Evolutionary conservation across 352 stramenopile species (phyloP).

Genomic region (Phytopythium chamaehyphon): DNA sequence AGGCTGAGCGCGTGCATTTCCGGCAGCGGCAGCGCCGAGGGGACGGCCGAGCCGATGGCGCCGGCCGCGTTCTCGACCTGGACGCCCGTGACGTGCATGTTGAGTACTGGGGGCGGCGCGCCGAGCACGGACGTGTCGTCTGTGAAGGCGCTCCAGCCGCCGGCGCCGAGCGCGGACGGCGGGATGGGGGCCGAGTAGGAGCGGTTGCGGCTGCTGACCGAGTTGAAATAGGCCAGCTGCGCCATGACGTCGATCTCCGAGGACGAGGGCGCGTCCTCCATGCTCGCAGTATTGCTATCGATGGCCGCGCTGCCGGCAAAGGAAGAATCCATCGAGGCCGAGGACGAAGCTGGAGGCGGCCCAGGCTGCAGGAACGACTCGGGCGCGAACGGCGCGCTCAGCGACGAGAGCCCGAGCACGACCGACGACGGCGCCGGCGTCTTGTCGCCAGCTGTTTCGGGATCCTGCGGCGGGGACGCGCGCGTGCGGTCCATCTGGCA

Average conservation of each 20-base stretch:
- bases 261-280: slow-evolving; percentile 10
- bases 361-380: slow-evolving; percentile 1
- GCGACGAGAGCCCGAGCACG: neutral
- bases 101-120: slow-evolving; percentile 28
- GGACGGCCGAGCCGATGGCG: slow-evolving; percentile 57
- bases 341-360: slow-evolving; percentile 16
- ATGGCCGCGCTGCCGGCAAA: neutral
- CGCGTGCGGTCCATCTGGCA: slow-evolving; percentile 1
- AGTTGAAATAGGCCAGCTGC: slow-evolving; percentile 74
- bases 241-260: slow-evolving; percentile 77
- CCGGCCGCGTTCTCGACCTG: slow-evolving; percentile 38
- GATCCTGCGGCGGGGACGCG: neutral
- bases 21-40: slow-evolving; percentile 23
- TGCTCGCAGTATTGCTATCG: slow-evolving; percentile 5
- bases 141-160: slow-evolving; percentile 46
- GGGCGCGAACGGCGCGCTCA: slow-evolving; percentile 2
- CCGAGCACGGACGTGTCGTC: slow-evolving; percentile 34
- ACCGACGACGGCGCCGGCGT: neutral
- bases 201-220: slow-evolving; percentile 45
- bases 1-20: slow-evolving; percentile 55
- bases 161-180: slow-evolving; percentile 43
- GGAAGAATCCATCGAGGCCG: slow-evolving; percentile 4
- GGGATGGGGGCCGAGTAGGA: slow-evolving; percentile 70
- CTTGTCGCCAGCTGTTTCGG: slow-evolving; percentile 4
- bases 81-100: slow-evolving; percentile 36